Base-by-base conservation (phyloP, 2,329 filamentous ascomycete genomes). In the Diaporthe citri region DNA sequence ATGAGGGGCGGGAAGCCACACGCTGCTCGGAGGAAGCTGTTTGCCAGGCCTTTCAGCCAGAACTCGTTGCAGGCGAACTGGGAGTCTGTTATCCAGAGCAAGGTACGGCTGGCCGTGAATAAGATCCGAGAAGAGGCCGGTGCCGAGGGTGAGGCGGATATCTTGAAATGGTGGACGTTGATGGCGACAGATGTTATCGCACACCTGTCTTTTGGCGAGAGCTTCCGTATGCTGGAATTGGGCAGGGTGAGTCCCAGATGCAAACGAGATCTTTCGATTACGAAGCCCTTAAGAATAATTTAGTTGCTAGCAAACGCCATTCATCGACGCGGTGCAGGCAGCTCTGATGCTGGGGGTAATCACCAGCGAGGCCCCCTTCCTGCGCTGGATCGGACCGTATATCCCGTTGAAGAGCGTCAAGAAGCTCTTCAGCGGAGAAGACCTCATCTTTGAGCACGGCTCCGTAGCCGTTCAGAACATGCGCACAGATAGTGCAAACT, bases 141-240 rank as follows among this genome's bases (percentile, higher is more conserved):
- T n/a, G 22, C 48, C 20, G 78, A 78, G 0, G 83, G 82, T 0
- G 78, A 74, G 0, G 80, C 78, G 0, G 85, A 88, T 75, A 77
- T 87, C 1, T 79, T 84, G 73, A 86, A 86, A 67, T 87, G 86
- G 86, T 86, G 84, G 82, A 78, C 81, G 3, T 85, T 86, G 70
- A 83, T 87, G 82, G 79, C 85, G 6, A 85, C 85, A 0, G 86
- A 88, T 78, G 80, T 86, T 2, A 85, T 87, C 67, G 83, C 81
- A 0, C 80, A 86, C 31, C 72, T 87, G 34, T 82, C 77, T 13
- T 88, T 87, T 76, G 86, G 86, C 0, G 83, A 87, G 22, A 83
- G 57, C 28, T 74, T 70, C 41, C 60, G 55, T 12, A 70, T 56
- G 62, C n/a, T 74, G 31, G 77, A 79, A 3, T 83, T 85, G 79